A percentile compares a stretch with the other conserved stretches of the same genome.
phyloP scores from a whole-genome alignment of 495 filamentous ascomycete species.

The Choiromyces venosus region DNA sequence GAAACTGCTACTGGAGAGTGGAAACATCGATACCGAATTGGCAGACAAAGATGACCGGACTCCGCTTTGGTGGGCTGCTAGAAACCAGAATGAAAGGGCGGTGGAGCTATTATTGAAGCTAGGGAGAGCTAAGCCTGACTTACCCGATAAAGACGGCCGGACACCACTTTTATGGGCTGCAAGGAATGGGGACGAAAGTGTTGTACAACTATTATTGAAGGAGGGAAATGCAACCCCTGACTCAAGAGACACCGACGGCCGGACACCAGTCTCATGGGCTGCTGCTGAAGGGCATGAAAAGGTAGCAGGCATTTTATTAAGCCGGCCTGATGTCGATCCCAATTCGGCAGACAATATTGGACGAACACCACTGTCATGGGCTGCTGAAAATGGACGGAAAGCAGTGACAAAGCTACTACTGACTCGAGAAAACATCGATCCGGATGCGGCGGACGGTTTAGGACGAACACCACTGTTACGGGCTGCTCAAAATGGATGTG shows the following conservation, averaged over 20 bases:
- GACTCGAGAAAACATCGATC: neutral
- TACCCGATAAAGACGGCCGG: neutral
- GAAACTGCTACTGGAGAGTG: neutral
- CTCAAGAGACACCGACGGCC: neutral
- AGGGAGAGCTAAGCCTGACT: slow-evolving; percentile 20
- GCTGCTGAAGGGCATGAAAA: slow-evolving; percentile 9
- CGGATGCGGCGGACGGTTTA: neutral
- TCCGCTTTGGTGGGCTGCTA: slow-evolving; percentile 2
- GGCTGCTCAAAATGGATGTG: slow-evolving; percentile 25
- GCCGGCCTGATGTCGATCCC: slow-evolving; percentile 42
- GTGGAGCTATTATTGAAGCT: slow-evolving; percentile 11
- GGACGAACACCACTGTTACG: slow-evolving; percentile 43
- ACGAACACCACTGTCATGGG: slow-evolving; percentile 52
- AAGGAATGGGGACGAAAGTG: slow-evolving; percentile 4
- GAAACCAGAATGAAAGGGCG: slow-evolving; percentile 7
- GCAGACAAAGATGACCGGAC: neutral
- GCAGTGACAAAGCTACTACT: slow-evolving; percentile 50
- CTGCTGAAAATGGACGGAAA: slow-evolving; percentile 51
- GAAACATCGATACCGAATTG: neutral
- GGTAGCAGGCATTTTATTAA: slow-evolving; percentile 8
- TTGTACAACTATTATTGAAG: slow-evolving; percentile 18
- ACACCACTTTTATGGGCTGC: slow-evolving; percentile 15
- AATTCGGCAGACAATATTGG: slow-evolving; percentile 46
- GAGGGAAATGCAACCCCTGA: slow-evolving; percentile 11
- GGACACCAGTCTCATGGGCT: slow-evolving; percentile 12